These are phyloP conservation scores for Colletotrichum sojae DNA, from an alignment of 2,329 filamentous ascomycete genomes.

Conservation along the genomic window DNA sequence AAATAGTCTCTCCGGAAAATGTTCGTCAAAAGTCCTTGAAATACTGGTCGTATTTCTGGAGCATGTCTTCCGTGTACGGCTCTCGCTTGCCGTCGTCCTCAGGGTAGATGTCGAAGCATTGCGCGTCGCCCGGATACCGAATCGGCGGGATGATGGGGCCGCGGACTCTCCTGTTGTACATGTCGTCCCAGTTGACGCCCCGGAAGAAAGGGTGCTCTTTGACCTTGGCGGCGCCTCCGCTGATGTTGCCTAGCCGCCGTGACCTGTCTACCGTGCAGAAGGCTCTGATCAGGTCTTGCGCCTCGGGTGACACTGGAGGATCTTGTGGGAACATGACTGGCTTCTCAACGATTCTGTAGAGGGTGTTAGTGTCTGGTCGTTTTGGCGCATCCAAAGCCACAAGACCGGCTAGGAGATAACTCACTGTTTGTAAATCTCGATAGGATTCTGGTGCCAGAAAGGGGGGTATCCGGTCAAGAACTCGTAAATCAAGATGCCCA, in stretches of 20 bases:
- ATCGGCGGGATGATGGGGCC: conserved; percentile 85
- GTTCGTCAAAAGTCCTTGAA: conserved; percentile 77
- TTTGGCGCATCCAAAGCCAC: background rate
- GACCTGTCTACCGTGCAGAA: conserved; percentile 86
- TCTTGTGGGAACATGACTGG: conserved; percentile 80
- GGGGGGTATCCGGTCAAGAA: conserved; percentile 88
- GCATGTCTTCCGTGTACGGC: conserved; percentile 78
- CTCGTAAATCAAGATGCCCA: conserved; percentile 87
- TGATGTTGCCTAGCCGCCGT: conserved; percentile 83
- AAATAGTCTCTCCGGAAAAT: background rate
- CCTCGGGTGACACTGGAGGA: conserved; percentile 75
- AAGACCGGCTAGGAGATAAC: conserved; percentile 44
- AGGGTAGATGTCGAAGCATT: conserved; percentile 88
- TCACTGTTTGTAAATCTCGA: conserved; percentile 87
- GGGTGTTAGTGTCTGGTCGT: conserved; percentile 13
- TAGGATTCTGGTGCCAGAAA: conserved; percentile 89
- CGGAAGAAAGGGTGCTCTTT: conserved; percentile 84
- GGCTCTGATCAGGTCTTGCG: conserved; percentile 81
- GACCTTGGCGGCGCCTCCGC: conserved; percentile 79
- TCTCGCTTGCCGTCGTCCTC: conserved; percentile 78
- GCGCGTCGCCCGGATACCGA: conserved; percentile 79
- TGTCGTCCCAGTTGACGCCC: conserved; percentile 80
- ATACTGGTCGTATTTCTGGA: conserved; percentile 76
- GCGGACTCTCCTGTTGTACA: conserved; percentile 73
- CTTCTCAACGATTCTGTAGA: conserved; percentile 81